Evolutionary conservation across 768 basidiomycete genomes (phyloP), one percentile per base, ranked within the genome.

Genomic region (Lactarius vividus): DNA sequence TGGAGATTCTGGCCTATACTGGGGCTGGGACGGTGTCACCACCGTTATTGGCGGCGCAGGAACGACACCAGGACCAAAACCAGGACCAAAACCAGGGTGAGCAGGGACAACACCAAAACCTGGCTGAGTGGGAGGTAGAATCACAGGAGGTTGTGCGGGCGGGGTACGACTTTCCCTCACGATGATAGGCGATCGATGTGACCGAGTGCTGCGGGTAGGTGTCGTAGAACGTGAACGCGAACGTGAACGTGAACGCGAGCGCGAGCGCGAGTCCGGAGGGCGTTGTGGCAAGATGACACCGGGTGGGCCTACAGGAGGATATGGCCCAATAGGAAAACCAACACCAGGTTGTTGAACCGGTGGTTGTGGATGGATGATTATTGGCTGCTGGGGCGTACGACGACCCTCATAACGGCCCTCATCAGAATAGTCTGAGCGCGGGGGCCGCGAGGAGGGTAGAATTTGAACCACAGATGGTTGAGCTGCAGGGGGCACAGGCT

Each of bases 351-450:
- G 49, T 13, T 52, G 49, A 26, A 5, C 49, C 11, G 57, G 56
- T 11, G 56, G 42, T 5, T 62, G 56, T 11, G 56, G 42, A 10
- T 62, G 66, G 2, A 67, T 59, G 39, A 67, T 67, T 63, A 63
- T 63, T 26, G 66, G 61, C n/a, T 7, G 49, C 23, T 57, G 56
- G 10, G 35, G 65, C 1, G 3, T 2, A 29, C 53, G 56, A 31
- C 60, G 63, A 9, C 0, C 39, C 11, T 33, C 65, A 62, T 53
- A 62, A 1, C 35, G 35, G 11, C 7, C 35, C 0, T 37, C 35
- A 37, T 63, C 61, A 37, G 65, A 53, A 31, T 13, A 49, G 6
- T 49, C 57, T 42, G 49, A 53, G 26, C 35, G 31, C 20, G 20
- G 26, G 16, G 23, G 23, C 1, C 10, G 60, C 15, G 57, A 52